phyloP scores from a whole-genome alignment of 2,329 filamentous ascomycete species.

The Cladosporium colombiae region DNA sequence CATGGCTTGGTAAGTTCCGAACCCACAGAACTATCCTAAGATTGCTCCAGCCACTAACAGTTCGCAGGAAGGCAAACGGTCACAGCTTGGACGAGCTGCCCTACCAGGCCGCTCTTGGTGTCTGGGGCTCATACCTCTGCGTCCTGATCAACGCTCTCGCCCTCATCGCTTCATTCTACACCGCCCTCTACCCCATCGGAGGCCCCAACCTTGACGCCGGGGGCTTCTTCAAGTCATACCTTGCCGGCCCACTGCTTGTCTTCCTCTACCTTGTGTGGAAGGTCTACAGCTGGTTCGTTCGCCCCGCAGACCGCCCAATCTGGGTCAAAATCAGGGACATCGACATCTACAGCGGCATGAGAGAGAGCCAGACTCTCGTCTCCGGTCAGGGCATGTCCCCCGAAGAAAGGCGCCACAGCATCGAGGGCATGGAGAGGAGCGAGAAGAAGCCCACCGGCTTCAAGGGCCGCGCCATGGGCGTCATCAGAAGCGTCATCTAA shows the following conservation, averaged over 20 bases:
- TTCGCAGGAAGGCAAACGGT: slow-evolving; percentile 54
- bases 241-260: slow-evolving; percentile 36
- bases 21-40: not conserved
- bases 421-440: slow-evolving; percentile 21
- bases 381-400: slow-evolving; percentile 32
- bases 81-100: slow-evolving; percentile 47
- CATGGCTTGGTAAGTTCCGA: slow-evolving; percentile 50
- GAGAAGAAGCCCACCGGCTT: not conserved
- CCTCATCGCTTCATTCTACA: slow-evolving; percentile 47
- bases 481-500: not conserved
- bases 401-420: slow-evolving; percentile 34
- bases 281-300: slow-evolving; percentile 23
- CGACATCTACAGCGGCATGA: slow-evolving; percentile 42
- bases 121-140: slow-evolving; percentile 44
- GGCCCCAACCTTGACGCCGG: slow-evolving; percentile 11
- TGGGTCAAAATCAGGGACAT: slow-evolving; percentile 37
- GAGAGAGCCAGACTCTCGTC: slow-evolving; percentile 28
- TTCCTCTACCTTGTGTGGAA: slow-evolving; percentile 35
- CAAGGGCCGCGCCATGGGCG: not conserved
- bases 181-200: slow-evolving; percentile 31
- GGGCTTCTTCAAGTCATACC: slow-evolving; percentile 34
- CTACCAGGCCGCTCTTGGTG: slow-evolving; percentile 44
- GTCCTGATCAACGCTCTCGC: slow-evolving; percentile 40
- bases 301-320: slow-evolving; percentile 35
- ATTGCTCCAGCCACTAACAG: not conserved